phyloP scores from a whole-genome alignment of 257 asterid species.

The Nicotiana obtusifolia region DNA sequence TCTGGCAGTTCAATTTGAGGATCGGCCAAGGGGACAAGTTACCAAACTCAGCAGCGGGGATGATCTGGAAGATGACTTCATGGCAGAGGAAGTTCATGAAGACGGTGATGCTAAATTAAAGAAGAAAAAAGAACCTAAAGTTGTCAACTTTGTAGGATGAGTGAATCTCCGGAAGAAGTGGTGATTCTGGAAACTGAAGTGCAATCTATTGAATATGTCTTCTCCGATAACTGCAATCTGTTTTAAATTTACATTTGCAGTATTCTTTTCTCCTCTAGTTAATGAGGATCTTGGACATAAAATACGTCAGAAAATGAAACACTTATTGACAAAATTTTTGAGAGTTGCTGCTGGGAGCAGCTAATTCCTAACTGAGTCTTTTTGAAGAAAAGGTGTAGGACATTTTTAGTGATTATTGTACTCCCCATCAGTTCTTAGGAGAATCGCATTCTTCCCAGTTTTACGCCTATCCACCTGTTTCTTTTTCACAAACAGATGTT shows the following conservation, averaged over 20 bases:
- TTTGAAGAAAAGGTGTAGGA: background rate
- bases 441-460: background rate
- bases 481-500: background rate
- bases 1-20: slow-evolving; percentile 35
- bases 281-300: background rate
- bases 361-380: background rate
- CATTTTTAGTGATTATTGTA: background rate
- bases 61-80: slow-evolving; percentile 91
- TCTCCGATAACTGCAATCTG: background rate
- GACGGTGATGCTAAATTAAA: slow-evolving; percentile 24
- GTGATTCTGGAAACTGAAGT: background rate
- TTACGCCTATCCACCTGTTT: background rate
- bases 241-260: background rate
- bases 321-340: background rate
- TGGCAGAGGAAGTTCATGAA: slow-evolving; percentile 19
- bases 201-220: background rate
- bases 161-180: background rate
- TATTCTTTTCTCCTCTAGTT: background rate
- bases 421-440: background rate
- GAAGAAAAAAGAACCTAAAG: slow-evolving; percentile 57
- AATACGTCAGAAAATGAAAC: background rate
- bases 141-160: slow-evolving; percentile 70
- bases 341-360: background rate
- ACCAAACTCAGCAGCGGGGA: slow-evolving; percentile 72
- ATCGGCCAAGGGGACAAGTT: slow-evolving; percentile 43